These are phyloP conservation scores for Cadophora gregata DNA, from an alignment of 2,329 filamentous ascomycete genomes.

Conservation along the genomic window DNA sequence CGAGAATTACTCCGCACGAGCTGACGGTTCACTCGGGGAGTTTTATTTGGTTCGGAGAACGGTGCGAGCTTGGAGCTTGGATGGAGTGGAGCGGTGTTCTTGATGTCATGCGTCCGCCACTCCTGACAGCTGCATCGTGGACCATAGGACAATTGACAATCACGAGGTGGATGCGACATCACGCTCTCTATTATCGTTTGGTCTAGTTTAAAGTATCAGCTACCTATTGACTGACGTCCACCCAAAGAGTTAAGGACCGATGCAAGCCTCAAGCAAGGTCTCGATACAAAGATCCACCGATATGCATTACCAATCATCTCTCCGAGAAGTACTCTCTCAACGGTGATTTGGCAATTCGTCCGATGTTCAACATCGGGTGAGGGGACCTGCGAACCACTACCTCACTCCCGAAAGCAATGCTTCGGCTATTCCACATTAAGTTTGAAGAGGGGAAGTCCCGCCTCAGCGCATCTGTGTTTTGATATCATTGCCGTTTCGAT, in stretches of 20 bases:
- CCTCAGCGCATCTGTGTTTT: not conserved
- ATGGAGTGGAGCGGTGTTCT: not conserved
- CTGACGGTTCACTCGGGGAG: conserved; percentile 5
- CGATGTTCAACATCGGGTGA: not conserved
- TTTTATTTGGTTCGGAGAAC: not conserved
- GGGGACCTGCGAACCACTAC: not conserved
- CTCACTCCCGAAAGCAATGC: not conserved
- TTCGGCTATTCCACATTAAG: not conserved
- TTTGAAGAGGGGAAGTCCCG: not conserved
- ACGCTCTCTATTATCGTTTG: not conserved
- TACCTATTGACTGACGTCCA: not conserved
- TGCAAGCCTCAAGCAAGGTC: not conserved
- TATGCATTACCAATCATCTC: not conserved
- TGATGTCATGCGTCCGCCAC: conserved; percentile 13
- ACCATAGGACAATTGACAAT: not conserved
- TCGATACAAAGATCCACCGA: conserved; percentile 10
- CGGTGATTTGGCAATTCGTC: conserved; percentile 1
- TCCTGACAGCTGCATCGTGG: not conserved
- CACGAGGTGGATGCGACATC: conserved; percentile 12
- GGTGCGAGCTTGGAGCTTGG: not conserved
- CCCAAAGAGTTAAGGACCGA: not conserved
- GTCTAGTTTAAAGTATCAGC: not conserved
- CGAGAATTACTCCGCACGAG: not conserved
- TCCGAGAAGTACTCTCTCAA: not conserved
- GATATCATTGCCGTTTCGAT: not conserved